Evolutionary conservation across 129 eudicot genomes (phyloP), one percentile per base, ranked within the genome.

Genomic region (Centella asiatica): DNA sequence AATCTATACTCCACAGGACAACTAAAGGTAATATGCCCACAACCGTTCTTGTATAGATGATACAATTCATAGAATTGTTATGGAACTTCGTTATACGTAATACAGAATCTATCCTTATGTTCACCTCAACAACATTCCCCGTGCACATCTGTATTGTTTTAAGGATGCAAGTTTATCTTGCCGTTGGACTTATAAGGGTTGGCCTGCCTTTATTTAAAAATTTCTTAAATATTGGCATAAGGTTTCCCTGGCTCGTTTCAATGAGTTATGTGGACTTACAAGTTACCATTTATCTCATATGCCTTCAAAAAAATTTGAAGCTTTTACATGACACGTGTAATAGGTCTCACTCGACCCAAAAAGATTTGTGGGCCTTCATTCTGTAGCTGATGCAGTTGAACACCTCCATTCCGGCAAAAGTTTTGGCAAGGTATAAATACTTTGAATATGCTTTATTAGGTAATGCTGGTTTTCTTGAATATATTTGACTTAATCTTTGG

Each of bases 331-430:
- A 18, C 32, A 25, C 17, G 6, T 31, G 60, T 49, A 19, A 53
- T 65, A 90, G 94, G 82, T 90, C 55, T 72, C 78, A 37, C 3
- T 90, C 45, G 98, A 90, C 70, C 98, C 94, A 17, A 90, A 73
- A 76, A 62, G 70, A 26, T 90, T 90, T 54, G 50, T 66, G 59
- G 90, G 98, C 44, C 66, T 90, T 68, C 80, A 74, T 34, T 87
- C 98, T 1, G 90, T 81, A 77, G 82, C 88, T 37, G 90, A 84
- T 87, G 98, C 98, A 61, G 98, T 84, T 70, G 95, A 90, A 65
- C 78, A 90, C 72, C 95, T 90, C 40, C 98, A 90, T 84, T 87
- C 98, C 57, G 98, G 98, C 60, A 84, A 75, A 75, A 90, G 98
- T 44, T 81, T 88, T 44, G 98, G 98, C 76, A 90, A 90, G 98